Evolutionary conservation across 495 filamentous ascomycete species (phyloP).

Genomic region (Xylaria castorea): DNA sequence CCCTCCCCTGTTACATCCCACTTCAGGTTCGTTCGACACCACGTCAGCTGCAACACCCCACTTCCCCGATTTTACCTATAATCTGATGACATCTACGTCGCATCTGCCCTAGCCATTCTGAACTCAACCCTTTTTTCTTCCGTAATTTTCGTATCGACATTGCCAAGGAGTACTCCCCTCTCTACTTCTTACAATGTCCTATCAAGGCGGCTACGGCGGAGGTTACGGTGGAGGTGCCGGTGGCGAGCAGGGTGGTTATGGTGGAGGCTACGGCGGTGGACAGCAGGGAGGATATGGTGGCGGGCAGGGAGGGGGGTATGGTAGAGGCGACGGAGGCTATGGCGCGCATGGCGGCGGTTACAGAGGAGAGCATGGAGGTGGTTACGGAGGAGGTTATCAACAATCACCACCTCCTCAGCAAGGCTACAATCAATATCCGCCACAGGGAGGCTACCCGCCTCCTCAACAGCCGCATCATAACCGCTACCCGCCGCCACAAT

Average conservation of each 20-base stretch:
- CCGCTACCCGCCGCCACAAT: slow-evolving; percentile 42
- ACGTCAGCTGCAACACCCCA: slow-evolving; percentile 17
- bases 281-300: slow-evolving; percentile 20
- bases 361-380: slow-evolving; percentile 13
- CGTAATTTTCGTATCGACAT: neutral
- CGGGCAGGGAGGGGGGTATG: slow-evolving; percentile 8
- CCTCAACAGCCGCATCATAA: slow-evolving; percentile 41
- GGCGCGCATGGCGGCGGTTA: slow-evolving; percentile 9
- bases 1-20: neutral
- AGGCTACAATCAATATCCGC: slow-evolving; percentile 33
- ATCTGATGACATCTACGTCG: slow-evolving; percentile 8
- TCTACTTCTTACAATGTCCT: slow-evolving; percentile 11
- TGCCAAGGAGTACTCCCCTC: neutral
- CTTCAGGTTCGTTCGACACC: neutral
- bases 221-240: slow-evolving; percentile 34
- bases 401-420: slow-evolving; percentile 15
- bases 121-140: neutral
- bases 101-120: neutral
- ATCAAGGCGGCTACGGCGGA: slow-evolving; percentile 26
- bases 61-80: neutral
- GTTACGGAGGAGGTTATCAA: slow-evolving; percentile 34
- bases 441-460: slow-evolving; percentile 33
- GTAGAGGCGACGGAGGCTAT: slow-evolving; percentile 26
- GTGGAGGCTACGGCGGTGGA: neutral
- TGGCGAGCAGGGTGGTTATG: slow-evolving; percentile 7